Evolutionary conservation across 306 rosid genomes (phyloP).

Genomic region (Carpinus viminea): DNA sequence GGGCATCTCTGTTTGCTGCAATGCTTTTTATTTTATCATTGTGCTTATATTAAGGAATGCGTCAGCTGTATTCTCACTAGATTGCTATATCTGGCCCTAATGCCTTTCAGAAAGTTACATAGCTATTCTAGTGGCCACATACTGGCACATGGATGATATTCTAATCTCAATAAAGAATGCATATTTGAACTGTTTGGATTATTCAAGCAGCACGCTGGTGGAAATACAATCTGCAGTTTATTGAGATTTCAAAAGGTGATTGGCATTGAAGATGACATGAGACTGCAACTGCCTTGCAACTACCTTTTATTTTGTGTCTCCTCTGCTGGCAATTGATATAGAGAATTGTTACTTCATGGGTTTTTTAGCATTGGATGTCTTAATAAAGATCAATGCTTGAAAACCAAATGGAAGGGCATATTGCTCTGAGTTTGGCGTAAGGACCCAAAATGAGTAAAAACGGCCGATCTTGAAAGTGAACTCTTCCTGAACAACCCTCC

Average conservation of each 20-base stretch:
- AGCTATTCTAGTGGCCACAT: background rate
- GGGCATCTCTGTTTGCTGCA: background rate
- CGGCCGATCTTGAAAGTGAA: background rate
- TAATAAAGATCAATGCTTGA: background rate
- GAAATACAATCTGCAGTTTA: background rate
- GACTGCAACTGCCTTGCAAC: background rate
- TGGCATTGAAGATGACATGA: background rate
- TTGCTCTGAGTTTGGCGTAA: background rate
- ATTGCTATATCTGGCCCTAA: background rate
- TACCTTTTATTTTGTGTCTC: background rate
- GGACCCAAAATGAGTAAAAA: background rate
- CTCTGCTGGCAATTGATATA: background rate
- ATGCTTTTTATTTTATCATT: background rate
- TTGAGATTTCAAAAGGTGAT: background rate
- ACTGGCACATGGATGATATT: background rate
- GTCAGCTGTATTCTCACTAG: slow-evolving; percentile 1
- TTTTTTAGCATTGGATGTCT: background rate
- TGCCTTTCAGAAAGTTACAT: background rate
- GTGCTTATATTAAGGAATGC: background rate
- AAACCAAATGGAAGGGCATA: background rate
- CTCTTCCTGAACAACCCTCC: background rate
- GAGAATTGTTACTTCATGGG: background rate
- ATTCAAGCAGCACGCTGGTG: background rate
- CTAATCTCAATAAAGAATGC: background rate
- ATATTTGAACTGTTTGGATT: background rate